Evolutionary conservation across 306 rosid genomes (phyloP).

Genomic region (Vicia faba): DNA sequence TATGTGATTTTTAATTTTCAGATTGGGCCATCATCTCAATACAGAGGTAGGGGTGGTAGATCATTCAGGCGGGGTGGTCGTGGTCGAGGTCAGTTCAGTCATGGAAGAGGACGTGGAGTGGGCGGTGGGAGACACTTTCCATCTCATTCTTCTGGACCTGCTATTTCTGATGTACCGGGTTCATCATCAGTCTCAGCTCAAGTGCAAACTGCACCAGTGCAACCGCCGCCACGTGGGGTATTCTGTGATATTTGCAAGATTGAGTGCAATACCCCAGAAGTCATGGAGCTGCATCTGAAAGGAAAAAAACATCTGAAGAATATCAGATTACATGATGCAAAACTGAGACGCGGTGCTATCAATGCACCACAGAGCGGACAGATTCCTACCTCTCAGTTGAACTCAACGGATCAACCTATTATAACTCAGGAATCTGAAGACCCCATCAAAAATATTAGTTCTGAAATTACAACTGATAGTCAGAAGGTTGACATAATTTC

Average conservation of each 20-base stretch:
- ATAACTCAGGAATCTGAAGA: constrained; percentile 49
- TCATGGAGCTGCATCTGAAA: constrained; percentile 76
- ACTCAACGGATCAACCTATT: constrained; percentile 51
- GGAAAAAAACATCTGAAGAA: constrained; percentile 85
- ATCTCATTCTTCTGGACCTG: constrained; percentile 52
- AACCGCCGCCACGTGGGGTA: constrained; percentile 45
- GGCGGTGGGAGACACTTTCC: constrained; percentile 62
- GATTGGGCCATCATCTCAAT: constrained; percentile 61
- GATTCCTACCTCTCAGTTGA: constrained; percentile 52
- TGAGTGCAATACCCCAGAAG: constrained; percentile 78
- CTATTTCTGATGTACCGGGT: constrained; percentile 45
- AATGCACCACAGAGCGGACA: constrained; percentile 51
- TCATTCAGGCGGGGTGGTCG: constrained; percentile 71
- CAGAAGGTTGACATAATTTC: constrained; percentile 46
- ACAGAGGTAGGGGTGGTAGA: constrained; percentile 77
- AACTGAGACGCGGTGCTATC: constrained; percentile 60
- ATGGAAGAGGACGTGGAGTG: constrained; percentile 57
- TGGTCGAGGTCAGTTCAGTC: constrained; percentile 28
- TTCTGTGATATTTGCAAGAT: constrained; percentile 88
- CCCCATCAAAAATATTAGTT: constrained; percentile 37
- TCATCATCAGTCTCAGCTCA: constrained; percentile 51
- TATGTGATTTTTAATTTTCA: constrained; percentile 55
- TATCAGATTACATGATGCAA: constrained; percentile 59
- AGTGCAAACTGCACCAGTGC: constrained; percentile 54
- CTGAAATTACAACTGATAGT: constrained; percentile 47